A percentile compares a stretch with the other conserved stretches of the same genome.
Conservation (phyloP, 2,329 filamentous ascomycete genomes). For the Aspergillus hortae region DNA sequence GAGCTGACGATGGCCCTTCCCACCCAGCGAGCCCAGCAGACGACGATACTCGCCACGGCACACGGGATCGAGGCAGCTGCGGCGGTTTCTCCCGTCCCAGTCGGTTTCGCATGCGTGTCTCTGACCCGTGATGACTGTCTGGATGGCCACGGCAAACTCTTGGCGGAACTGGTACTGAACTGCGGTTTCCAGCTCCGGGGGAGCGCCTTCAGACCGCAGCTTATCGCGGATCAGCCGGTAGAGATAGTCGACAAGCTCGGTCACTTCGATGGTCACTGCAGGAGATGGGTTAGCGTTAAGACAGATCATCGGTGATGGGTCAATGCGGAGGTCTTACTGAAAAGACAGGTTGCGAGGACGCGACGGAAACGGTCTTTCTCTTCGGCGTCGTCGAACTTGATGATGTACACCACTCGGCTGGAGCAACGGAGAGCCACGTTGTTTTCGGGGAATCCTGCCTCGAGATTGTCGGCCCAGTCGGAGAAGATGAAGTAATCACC, state of each 20-base stretch:
- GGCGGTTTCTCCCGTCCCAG: slow-evolving; percentile 25
- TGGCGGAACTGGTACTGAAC: slow-evolving; percentile 22
- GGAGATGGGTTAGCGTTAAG: no score
- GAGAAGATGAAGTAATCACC: slow-evolving; percentile 38
- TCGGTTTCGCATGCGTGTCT: slow-evolving; percentile 32
- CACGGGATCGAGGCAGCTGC: slow-evolving; percentile 22
- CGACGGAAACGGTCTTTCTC: slow-evolving; percentile 34
- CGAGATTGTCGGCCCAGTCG: slow-evolving; percentile 19
- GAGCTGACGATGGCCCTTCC: slow-evolving; percentile 14
- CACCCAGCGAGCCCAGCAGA: slow-evolving; percentile 15
- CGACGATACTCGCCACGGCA: slow-evolving; percentile 22
- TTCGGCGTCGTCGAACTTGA: slow-evolving; percentile 21
- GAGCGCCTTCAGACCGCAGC: slow-evolving; percentile 15
- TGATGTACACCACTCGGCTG: slow-evolving; percentile 12
- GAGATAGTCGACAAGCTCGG: slow-evolving; percentile 26
- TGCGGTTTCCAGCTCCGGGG: slow-evolving; percentile 14
- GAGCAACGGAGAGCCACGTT: slow-evolving; percentile 20
- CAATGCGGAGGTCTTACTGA: slow-evolving; percentile 18
- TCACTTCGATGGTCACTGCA: slow-evolving; percentile 24
- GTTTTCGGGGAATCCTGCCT: slow-evolving; percentile 9
- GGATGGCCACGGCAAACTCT: slow-evolving; percentile 21
- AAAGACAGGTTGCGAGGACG: slow-evolving; percentile 28
- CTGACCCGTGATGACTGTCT: slow-evolving; percentile 11
- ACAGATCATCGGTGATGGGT: not conserved
- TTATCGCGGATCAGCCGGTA: slow-evolving; percentile 34